Evolutionary conservation across 345 rosid genomes (phyloP).

Genomic region (Brassica juncea): DNA sequence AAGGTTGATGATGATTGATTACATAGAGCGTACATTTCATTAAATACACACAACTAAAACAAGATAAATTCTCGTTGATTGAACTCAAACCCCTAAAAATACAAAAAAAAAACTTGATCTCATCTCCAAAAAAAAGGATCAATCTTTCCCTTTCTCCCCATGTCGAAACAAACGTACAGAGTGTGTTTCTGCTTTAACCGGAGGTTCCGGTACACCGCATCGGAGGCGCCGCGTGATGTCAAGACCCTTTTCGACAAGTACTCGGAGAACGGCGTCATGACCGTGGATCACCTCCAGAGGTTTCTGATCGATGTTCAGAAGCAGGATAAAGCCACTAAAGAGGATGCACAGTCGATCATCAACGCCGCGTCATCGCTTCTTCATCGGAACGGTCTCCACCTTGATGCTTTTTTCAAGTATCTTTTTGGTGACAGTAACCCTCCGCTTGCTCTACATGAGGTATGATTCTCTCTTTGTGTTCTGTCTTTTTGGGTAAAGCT

Average conservation of each 20-base stretch:
- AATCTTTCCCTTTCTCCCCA: neutral
- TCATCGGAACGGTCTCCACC: slow-evolving; percentile 54
- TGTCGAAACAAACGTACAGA: slow-evolving; percentile 56
- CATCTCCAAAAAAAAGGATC: neutral
- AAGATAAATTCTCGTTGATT: neutral
- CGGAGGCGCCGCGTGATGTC: slow-evolving; percentile 62
- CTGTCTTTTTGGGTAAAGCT: neutral
- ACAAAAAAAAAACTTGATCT: neutral
- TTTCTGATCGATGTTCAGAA: slow-evolving; percentile 66
- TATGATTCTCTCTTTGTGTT: slow-evolving; percentile 14
- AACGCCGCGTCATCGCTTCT: slow-evolving; percentile 43
- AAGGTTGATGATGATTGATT: neutral
- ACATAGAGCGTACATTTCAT: slow-evolving; percentile 11
- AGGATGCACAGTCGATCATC: slow-evolving; percentile 56
- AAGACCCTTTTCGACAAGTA: slow-evolving; percentile 47
- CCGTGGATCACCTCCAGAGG: slow-evolving; percentile 49
- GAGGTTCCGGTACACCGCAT: slow-evolving; percentile 53
- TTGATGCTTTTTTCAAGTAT: slow-evolving; percentile 66
- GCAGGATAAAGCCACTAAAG: slow-evolving; percentile 46
- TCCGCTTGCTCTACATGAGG: slow-evolving; percentile 52
- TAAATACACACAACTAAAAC: neutral
- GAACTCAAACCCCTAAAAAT: slow-evolving; percentile 21
- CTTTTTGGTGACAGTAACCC: slow-evolving; percentile 57
- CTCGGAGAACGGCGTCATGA: slow-evolving; percentile 63
- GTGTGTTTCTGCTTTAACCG: slow-evolving; percentile 69